Evolutionary conservation across 164 flowering plant genomes (phyloP).

Genomic region (Kalanchoe fedtschenkoi): DNA sequence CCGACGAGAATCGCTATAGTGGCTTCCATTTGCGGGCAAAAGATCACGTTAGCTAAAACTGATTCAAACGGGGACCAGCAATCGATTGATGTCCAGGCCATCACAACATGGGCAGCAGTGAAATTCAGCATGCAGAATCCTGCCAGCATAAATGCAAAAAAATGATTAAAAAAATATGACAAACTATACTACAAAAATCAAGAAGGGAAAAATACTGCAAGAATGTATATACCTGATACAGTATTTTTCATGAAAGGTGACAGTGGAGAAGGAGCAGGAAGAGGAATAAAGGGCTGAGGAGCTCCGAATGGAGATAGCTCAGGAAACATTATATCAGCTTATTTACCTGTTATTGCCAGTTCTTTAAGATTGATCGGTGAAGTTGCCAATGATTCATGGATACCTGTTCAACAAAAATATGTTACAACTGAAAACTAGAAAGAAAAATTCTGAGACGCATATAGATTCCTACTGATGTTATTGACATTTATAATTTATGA

Average conservation of each 20-base stretch:
- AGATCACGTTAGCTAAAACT: conserved; percentile 68
- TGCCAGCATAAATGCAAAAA: too few relatives aligned
- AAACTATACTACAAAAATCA: background rate
- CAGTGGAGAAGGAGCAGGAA: conserved; percentile 82
- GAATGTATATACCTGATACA: conserved; percentile 80
- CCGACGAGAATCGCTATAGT: conserved; percentile 65
- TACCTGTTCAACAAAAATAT: too few relatives aligned
- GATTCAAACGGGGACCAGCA: conserved; percentile 70
- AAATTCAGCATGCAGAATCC: conserved; percentile 71
- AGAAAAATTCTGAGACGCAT: too few relatives aligned
- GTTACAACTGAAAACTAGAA: too few relatives aligned
- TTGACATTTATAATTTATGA: too few relatives aligned
- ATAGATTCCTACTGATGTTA: too few relatives aligned
- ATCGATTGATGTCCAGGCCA: conserved; percentile 55
- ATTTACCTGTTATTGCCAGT: too few relatives aligned
- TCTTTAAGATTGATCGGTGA: too few relatives aligned
- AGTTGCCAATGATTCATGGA: too few relatives aligned
- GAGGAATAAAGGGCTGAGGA: conserved; percentile 75
- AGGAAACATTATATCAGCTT: conserved; percentile 37
- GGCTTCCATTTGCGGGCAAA: conserved; percentile 85
- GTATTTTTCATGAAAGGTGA: conserved; percentile 60
- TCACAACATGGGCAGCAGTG: conserved; percentile 50
- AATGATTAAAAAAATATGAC: background rate
- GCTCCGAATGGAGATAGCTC: conserved; percentile 36
- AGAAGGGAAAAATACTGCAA: background rate